Percentiles rank a stretch among this genome's conserved stretches.
These are phyloP conservation scores for Ogataea hybrid DNA, from an alignment of 1,139 yeast genomes.

Conservation along the genomic window DNA sequence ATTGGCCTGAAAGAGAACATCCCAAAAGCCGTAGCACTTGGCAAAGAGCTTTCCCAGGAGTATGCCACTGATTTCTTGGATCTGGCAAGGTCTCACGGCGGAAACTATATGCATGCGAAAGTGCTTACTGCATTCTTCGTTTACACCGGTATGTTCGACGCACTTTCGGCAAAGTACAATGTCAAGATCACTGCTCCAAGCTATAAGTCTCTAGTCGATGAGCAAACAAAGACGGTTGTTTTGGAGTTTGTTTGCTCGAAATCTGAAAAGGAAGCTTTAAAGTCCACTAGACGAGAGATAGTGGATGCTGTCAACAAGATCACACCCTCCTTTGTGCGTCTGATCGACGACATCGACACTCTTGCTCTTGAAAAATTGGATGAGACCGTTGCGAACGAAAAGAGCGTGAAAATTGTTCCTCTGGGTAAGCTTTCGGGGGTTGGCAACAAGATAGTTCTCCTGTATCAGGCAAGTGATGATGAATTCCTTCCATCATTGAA, in stretches of 20 bases:
- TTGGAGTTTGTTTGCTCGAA: constrained; percentile 36
- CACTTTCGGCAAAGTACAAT: constrained; percentile 44
- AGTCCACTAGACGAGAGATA: constrained; percentile 61
- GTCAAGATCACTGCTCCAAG: constrained; percentile 60
- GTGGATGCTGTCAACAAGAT: constrained; percentile 71
- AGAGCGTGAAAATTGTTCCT: constrained; percentile 56
- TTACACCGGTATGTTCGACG: constrained; percentile 46
- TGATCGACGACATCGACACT: constrained; percentile 65
- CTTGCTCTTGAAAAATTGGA: constrained; percentile 47
- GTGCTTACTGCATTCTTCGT: constrained; percentile 67
- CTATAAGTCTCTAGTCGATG: constrained; percentile 36
- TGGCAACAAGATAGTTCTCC: constrained; percentile 39
- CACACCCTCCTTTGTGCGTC: constrained; percentile 63
- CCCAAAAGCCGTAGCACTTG: constrained; percentile 54
- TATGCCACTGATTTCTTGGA: constrained; percentile 69
- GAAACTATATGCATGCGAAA: constrained; percentile 71
- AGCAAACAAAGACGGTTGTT: constrained; percentile 34
- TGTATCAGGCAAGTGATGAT: constrained; percentile 44
- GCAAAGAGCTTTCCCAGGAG: constrained; percentile 50
- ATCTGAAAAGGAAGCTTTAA: constrained; percentile 39
- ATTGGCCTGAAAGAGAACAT: constrained; percentile 61
- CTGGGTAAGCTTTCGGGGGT: constrained; percentile 44
- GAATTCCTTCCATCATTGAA: constrained; percentile 53
- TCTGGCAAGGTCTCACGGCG: constrained; percentile 85
- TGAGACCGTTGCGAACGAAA: constrained; percentile 45